Base-by-base conservation (phyloP, 1,139 yeast genomes). In the Insectozyma bohioensis region DNA sequence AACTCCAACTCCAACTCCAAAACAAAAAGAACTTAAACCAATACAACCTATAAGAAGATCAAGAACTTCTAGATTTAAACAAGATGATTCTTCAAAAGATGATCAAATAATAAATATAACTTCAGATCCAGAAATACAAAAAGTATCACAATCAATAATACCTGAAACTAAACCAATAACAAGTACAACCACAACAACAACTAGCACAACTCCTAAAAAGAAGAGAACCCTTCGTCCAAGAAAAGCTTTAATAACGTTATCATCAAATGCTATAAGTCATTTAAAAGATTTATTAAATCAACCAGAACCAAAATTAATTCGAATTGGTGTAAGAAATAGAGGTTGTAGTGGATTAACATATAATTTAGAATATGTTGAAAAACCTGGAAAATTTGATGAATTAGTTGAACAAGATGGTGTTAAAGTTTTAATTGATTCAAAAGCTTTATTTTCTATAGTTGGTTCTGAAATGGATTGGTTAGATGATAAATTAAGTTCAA, bases 391-490 rank as follows among this genome's bases (percentile, higher is more conserved):
- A 61, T 92, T 90, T 52, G 98, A 92, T 58, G 98, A 92, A 61
- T 71, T 82, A 41, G 86, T 92, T 12, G 86, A 79, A 46, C 97
- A 90, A 61, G 96, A 88, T 49, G 97, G 95, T 17, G 95, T 92
- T 30, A 85, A 80, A 60, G 95, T 92, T 4, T 72, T 90, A 41
- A 87, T 92, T 36, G 98, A 92, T 58, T 88, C 97, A 17, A 92
- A 92, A 60, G 97, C 98, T 2, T 70, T 92, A 40, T 90, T 92
- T 58, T 84, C 95, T 45, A 90, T 92, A 32, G 95, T 92, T 39
- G 98, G 98, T 1, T 84, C 95, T 4, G 95, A 88, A 61, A 92
- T 92, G 98, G 98, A 92, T 62, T 92, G 97, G 95, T 70, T 86
- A 39, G 97, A 92, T 53, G 97, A 92, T 55, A 88, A 87, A 59